phyloP scores from a whole-genome alignment of 306 rosid species.

The Dryas drummondii region DNA sequence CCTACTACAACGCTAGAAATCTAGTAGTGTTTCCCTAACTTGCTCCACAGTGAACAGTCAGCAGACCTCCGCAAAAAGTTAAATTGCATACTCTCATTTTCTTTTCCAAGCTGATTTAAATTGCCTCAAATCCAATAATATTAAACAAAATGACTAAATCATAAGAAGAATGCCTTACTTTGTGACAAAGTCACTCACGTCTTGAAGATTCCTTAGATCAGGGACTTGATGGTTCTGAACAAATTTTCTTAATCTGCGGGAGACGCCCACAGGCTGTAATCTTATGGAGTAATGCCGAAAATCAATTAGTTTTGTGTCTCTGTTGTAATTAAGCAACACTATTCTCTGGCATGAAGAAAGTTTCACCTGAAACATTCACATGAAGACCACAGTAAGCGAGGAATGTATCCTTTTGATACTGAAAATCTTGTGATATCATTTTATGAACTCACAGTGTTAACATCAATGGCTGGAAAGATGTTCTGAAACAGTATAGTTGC shows the following conservation, averaged over 20 bases:
- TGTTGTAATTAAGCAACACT: slow-evolving; percentile 87
- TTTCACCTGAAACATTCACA: slow-evolving; percentile 62
- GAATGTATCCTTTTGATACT: background rate
- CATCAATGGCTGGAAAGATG: slow-evolving; percentile 90
- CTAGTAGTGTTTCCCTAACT: background rate
- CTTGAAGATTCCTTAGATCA: slow-evolving; percentile 86
- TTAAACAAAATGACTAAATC: background rate
- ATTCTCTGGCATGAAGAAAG: slow-evolving; percentile 94
- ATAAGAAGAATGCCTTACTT: slow-evolving; percentile 58
- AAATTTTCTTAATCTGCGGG: slow-evolving; percentile 78
- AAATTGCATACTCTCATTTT: background rate
- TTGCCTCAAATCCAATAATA: background rate
- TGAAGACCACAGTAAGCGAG: slow-evolving; percentile 17
- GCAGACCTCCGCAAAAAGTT: background rate
- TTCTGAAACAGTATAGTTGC: slow-evolving; percentile 85
- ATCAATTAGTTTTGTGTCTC: slow-evolving; percentile 81
- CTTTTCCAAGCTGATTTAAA: background rate
- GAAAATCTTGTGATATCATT: background rate
- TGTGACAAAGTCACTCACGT: slow-evolving; percentile 91
- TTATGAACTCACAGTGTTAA: slow-evolving; percentile 76
- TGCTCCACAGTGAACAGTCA: too few relatives aligned
- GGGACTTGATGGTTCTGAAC: slow-evolving; percentile 95
- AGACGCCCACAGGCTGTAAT: slow-evolving; percentile 92
- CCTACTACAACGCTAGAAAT: background rate
- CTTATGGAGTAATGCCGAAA: slow-evolving; percentile 94